These are phyloP conservation scores for Tetracladium marchalianum DNA, from an alignment of 495 filamentous ascomycete genomes.

Conservation along the genomic window DNA sequence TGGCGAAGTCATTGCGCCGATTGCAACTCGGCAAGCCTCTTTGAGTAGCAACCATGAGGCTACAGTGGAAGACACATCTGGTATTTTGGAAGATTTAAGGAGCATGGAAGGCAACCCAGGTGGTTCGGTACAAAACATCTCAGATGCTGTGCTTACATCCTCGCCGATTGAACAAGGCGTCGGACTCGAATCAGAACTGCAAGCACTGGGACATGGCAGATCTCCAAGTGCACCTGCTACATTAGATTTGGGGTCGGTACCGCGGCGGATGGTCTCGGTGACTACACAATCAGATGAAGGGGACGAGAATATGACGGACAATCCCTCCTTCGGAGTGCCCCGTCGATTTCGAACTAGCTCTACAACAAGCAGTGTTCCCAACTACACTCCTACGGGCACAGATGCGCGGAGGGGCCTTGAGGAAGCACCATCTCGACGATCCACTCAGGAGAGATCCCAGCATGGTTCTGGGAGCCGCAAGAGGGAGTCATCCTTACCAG, in stretches of 20 bases:
- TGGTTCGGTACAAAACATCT: neutral
- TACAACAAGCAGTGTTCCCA: conserved; percentile 1
- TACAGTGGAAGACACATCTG: conserved; percentile 13
- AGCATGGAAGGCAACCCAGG: neutral
- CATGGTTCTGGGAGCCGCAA: conserved; percentile 14
- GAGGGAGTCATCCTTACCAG: conserved; percentile 47
- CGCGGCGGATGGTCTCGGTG: conserved; percentile 4
- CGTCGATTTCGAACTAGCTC: conserved; percentile 12
- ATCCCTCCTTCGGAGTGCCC: conserved; percentile 18
- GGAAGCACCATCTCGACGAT: conserved; percentile 13
- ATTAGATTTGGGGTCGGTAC: conserved; percentile 2
- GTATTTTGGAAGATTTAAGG: conserved; percentile 7
- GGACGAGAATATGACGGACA: conserved; percentile 16
- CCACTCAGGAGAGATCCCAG: conserved; percentile 3
- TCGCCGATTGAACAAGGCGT: conserved; percentile 20
- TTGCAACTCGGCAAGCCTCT: conserved; percentile 1
- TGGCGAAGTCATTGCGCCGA: neutral
- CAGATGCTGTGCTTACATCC: conserved; percentile 12
- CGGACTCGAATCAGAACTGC: conserved; percentile 16
- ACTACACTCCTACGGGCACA: conserved; percentile 9
- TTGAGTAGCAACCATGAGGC: conserved; percentile 12
- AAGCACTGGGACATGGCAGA: conserved; percentile 1
- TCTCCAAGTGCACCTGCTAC: neutral
- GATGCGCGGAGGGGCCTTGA: conserved; percentile 18
- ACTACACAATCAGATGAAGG: conserved; percentile 3